A percentile compares a stretch with the other conserved stretches of the same genome.
These are phyloP conservation scores for Russula dissimulans DNA, from an alignment of 768 basidiomycete genomes.

Conservation along the genomic window DNA sequence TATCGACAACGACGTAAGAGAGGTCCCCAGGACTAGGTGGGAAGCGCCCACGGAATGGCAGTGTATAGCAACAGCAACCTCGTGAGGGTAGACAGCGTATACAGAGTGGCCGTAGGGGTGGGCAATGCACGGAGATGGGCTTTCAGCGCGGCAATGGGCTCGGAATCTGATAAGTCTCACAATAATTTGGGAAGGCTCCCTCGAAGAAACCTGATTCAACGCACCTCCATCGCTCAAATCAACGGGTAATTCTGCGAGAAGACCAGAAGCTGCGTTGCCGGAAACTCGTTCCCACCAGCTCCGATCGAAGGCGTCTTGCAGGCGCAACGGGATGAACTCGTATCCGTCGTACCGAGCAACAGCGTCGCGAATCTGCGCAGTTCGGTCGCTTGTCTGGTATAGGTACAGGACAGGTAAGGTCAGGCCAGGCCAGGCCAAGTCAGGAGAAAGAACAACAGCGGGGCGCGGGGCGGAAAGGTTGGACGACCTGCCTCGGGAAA, in stretches of 20 bases:
- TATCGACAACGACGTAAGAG: constrained; percentile 69
- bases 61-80: constrained; percentile 66
- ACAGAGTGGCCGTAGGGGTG: constrained; percentile 60
- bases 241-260: constrained; percentile 29
- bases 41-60: constrained; percentile 52
- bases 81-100: constrained; percentile 47
- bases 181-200: constrained; percentile 7
- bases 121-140: constrained; percentile 58
- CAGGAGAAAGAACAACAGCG: background rate
- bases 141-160: constrained; percentile 30
- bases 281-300: constrained; percentile 54
- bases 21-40: constrained; percentile 71
- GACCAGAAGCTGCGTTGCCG: constrained; percentile 20
- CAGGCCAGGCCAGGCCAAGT: too few species aligned
- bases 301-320: constrained; percentile 68
- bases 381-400: constrained; percentile 45
- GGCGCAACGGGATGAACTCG: constrained; percentile 51
- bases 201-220: background rate
- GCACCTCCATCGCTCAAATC: constrained; percentile 48
- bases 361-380: constrained; percentile 39
- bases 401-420: background rate
- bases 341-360: constrained; percentile 41
- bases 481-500: constrained; percentile 45
- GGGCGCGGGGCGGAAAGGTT: background rate
- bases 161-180: constrained; percentile 10